Base-by-base conservation (phyloP, 176 grass and related monocot species). In the Poa annua region DNA sequence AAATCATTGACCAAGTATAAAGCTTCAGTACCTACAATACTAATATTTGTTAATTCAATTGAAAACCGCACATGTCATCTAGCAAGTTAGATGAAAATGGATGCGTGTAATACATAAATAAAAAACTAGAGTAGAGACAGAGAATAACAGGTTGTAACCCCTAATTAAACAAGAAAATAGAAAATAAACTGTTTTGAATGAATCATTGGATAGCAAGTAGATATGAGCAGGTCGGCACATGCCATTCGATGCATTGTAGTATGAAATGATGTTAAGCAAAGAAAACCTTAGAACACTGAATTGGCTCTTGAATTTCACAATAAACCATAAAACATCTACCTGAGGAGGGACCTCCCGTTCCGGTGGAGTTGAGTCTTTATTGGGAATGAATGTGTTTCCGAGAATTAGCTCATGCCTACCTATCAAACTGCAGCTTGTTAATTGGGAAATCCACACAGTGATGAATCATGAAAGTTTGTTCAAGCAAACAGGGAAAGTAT, bases 341-440 rank as follows among this genome's bases (percentile, higher is more conserved):
- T 94, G 84, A 72, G 92, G 96, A 75, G 82, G 81, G 52, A 95
- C 72, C 80, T 95, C 96, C 66, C 72, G 38, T 32, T 61, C 62
- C 20, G 87, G 92, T 21, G 91, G 87, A 88, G 85, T 80, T 44
- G 90, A 93, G 44, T 73, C 83, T 78, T 89, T 84, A 66, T 77
- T 92, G 71, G 82, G 36, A 78, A 86, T 16, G 62, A 98, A 98
- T 80, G 96, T 95, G 65, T 98, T 93, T 71, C 96, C 96, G 39
- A 98, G 82, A 80, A 86, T 91, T 79, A 98, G 89, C 78, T 98
- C 96, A 85, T 98, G 87, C 80, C 92, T 88, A 82, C 88, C 96
- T 98, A 93, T 85, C 20, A 17, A 90, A 90, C 62, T 39, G 41
- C 67, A 91, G 29, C 63, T 87, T 78, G 87, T 89, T 88, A 82